phyloP scores from a whole-genome alignment of 1,139 yeast genomes.

The Hanseniaspora sp. region DNA sequence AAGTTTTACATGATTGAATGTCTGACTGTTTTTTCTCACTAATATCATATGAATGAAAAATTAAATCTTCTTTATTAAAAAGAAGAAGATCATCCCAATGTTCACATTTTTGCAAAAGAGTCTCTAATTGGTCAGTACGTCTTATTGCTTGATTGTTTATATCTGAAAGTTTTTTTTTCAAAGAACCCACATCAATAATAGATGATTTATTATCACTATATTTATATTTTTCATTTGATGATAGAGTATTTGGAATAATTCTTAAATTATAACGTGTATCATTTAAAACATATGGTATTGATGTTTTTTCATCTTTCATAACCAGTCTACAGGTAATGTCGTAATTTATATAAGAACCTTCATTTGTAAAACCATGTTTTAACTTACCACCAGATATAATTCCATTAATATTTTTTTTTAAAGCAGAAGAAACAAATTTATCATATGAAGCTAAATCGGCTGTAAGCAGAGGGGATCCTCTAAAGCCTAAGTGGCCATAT shows the following conservation, averaged over 20 bases:
- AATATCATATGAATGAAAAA: neutral
- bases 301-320: neutral
- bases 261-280: constrained; percentile 16
- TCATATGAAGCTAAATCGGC: constrained; percentile 29
- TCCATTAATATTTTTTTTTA: constrained; percentile 26
- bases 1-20: too few relatives aligned
- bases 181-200: neutral
- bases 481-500: constrained; percentile 32
- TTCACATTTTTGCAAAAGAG: neutral
- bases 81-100: neutral
- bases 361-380: neutral
- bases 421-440: constrained; percentile 26
- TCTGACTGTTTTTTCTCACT: neutral
- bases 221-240: neutral
- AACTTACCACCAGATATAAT: neutral
- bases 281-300: constrained; percentile 22
- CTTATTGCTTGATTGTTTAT: neutral
- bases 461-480: constrained; percentile 33
- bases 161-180: neutral
- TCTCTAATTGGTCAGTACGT: neutral
- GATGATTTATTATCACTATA: neutral
- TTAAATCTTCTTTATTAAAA: neutral
- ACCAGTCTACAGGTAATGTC: neutral
- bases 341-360: neutral
- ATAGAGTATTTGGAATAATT: neutral